Evolutionary conservation across 257 asterid species (phyloP).

Genomic region (Osmanthus fragrans): DNA sequence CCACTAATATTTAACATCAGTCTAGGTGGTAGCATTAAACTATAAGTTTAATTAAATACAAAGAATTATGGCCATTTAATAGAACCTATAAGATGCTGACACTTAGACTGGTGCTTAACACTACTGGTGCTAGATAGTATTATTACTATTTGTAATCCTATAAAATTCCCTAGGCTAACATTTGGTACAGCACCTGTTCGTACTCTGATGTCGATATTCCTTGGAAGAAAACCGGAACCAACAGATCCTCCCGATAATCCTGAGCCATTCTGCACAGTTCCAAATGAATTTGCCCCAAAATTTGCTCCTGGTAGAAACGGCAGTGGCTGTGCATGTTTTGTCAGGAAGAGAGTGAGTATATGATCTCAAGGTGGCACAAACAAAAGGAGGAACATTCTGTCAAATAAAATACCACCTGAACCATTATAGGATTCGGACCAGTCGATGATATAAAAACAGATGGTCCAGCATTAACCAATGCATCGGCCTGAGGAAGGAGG

Average conservation of each 20-base stretch:
- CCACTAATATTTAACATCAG: no score
- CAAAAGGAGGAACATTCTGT: slow-evolving; percentile 4
- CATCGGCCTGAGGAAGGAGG: slow-evolving; percentile 65
- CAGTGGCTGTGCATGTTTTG: slow-evolving; percentile 58
- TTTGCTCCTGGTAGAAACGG: slow-evolving; percentile 78
- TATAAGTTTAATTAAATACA: no score
- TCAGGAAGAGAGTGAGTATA: slow-evolving; percentile 23
- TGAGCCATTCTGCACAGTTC: slow-evolving; percentile 57
- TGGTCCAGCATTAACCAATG: slow-evolving; percentile 95
- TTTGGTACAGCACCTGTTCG: slow-evolving; percentile 64
- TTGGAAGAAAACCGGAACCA: slow-evolving; percentile 66
- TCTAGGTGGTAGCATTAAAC: no score
- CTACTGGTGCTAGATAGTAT: no score
- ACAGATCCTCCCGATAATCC: slow-evolving; percentile 58
- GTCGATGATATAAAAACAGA: slow-evolving; percentile 78
- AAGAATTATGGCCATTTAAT: no score
- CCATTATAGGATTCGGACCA: slow-evolving; percentile 97
- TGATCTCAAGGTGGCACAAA: slow-evolving; percentile 15
- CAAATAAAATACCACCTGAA: slow-evolving; percentile 61
- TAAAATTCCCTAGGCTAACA: neutral
- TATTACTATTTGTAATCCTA: no score
- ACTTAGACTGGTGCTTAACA: no score
- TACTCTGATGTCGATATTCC: slow-evolving; percentile 95
- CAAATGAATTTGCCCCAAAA: slow-evolving; percentile 61
- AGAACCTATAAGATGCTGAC: no score